These are phyloP conservation scores for Trypanosoma grayi DNA, from an alignment of 208 protist species.

Conservation along the genomic window DNA sequence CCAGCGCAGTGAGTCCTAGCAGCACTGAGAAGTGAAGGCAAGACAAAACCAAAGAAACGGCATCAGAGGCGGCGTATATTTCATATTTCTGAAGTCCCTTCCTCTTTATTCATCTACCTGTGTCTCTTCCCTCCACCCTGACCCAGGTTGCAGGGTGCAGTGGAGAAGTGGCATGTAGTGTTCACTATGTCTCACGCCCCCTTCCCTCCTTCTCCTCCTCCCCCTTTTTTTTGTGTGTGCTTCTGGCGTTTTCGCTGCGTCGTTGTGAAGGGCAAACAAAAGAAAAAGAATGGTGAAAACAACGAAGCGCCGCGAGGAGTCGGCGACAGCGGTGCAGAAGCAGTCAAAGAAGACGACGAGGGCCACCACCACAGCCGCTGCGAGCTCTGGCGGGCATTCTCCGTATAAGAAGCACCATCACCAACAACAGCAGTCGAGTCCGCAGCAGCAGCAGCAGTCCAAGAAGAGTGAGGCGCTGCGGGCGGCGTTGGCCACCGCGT, in stretches of 20 bases:
- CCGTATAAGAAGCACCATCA: background rate
- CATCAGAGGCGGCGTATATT: no score
- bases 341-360: background rate
- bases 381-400: background rate
- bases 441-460: background rate
- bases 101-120: background rate
- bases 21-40: background rate
- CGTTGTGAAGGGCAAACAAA: background rate
- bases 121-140: background rate
- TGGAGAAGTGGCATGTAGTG: no score
- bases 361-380: background rate
- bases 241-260: background rate
- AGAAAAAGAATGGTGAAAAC: background rate
- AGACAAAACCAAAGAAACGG: background rate
- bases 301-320: background rate
- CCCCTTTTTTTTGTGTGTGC: background rate
- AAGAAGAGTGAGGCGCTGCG: conserved; percentile 31
- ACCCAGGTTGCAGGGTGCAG: no score
- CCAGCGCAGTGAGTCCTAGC: background rate
- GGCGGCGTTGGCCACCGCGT: conserved; percentile 25
- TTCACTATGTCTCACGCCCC: no score
- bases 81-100: no score
- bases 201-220: no score
- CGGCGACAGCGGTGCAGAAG: background rate
- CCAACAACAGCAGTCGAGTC: background rate